Percentiles rank a stretch among this genome's conserved stretches.
phyloP scores from a whole-genome alignment of 768 basidiomycete species.

The Boletus rubescentipes region DNA sequence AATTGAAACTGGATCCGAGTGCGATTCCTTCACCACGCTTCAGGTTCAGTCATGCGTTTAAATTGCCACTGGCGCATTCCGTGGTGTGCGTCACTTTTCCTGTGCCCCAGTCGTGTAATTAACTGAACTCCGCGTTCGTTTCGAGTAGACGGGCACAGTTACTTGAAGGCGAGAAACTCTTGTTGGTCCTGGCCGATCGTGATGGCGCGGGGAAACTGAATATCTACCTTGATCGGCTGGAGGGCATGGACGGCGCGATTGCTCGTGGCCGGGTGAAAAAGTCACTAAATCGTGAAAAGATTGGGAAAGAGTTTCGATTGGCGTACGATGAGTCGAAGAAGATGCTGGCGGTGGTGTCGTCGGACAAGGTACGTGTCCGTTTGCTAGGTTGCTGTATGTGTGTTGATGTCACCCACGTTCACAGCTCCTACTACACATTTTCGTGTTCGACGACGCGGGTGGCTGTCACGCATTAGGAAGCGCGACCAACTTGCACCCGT shows the following conservation, averaged over 20 bases:
- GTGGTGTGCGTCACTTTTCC: conserved; percentile 13
- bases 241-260: conserved; percentile 34
- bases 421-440: conserved; percentile 44
- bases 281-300: conserved; percentile 43
- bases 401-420: background rate
- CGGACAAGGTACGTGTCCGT: conserved; percentile 36
- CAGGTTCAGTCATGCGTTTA: conserved; percentile 12
- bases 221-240: conserved; percentile 40
- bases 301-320: conserved; percentile 44
- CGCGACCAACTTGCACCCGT: conserved; percentile 39
- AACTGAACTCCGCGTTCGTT: background rate
- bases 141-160: conserved; percentile 38
- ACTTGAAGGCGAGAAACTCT: conserved; percentile 38
- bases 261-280: conserved; percentile 26
- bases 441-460: conserved; percentile 47
- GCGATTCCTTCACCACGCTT: conserved; percentile 26
- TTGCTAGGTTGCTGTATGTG: background rate
- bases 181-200: conserved; percentile 42
- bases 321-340: conserved; percentile 54
- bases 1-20: conserved; percentile 24
- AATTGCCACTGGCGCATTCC: conserved; percentile 18
- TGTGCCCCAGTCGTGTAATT: no score
- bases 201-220: conserved; percentile 32
- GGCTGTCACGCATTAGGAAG: conserved; percentile 42
- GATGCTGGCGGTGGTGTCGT: conserved; percentile 45